Conservation (phyloP, 257 asterid genomes). For the Hygrophila difformis region DNA sequence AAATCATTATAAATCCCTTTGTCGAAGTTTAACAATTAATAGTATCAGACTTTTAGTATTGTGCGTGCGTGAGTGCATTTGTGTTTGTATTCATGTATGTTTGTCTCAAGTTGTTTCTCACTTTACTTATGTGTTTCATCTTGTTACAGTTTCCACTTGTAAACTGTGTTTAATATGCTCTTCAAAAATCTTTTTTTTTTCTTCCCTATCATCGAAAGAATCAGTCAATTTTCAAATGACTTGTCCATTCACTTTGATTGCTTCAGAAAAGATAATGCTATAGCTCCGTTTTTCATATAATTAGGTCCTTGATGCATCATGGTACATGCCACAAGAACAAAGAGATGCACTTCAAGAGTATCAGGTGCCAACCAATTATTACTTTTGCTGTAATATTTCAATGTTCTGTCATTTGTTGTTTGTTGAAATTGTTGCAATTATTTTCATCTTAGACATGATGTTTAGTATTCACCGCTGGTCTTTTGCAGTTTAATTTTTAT, state of each 20-base stretch:
- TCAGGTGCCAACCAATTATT: slow-evolving; percentile 41
- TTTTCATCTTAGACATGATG: slow-evolving; percentile 7
- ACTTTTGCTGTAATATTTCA: background rate
- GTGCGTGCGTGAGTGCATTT: background rate
- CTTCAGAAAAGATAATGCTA: background rate
- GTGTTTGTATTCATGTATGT: background rate
- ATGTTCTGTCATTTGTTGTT: background rate
- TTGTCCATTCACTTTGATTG: background rate
- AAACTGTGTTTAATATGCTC: too few species aligned
- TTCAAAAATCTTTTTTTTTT: too few species aligned
- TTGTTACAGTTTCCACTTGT: too few species aligned
- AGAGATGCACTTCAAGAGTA: slow-evolving; percentile 92
- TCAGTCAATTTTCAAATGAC: background rate
- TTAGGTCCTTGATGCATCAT: slow-evolving; percentile 93
- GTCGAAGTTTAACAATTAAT: background rate
- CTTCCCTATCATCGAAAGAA: background rate
- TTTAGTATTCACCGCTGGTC: background rate
- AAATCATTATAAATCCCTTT: background rate
- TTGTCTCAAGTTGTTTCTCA: background rate
- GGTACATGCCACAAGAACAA: slow-evolving; percentile 98
- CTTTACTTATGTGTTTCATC: background rate
- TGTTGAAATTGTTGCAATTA: slow-evolving; percentile 11
- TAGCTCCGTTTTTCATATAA: background rate
- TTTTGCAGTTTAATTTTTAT: background rate
- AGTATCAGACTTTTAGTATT: background rate